Conservation (phyloP, 768 basidiomycete genomes). For the Clitopilus passeckerianus region DNA sequence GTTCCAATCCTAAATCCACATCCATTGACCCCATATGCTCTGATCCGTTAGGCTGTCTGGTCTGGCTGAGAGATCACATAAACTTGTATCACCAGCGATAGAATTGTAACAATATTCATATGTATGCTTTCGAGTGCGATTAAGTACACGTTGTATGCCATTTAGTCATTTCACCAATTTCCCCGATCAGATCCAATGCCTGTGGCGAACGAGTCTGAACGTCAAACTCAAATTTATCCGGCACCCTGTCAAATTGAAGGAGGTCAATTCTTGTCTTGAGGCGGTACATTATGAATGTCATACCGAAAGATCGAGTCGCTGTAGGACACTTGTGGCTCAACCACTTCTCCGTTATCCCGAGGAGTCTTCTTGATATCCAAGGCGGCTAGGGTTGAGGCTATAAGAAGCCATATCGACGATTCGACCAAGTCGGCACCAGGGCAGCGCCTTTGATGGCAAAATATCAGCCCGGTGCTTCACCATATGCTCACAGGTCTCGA, state of each 20-base stretch:
- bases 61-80: not conserved
- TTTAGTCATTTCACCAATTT: constrained; percentile 11
- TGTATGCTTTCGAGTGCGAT: not conserved
- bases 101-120: not conserved
- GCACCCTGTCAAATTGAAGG: constrained; percentile 29
- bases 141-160: not conserved
- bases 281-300: not conserved
- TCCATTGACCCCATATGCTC: not conserved
- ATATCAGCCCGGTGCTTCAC: not conserved
- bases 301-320: constrained; percentile 2
- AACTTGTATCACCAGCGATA: too few relatives aligned
- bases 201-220: constrained; percentile 46
- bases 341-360: constrained; percentile 1
- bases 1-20: not conserved
- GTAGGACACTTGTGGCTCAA: constrained; percentile 5
- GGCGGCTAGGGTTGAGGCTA: constrained; percentile 5
- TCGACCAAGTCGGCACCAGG: constrained; percentile 9
- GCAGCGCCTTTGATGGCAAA: constrained; percentile 1
- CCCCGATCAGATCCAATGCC: constrained; percentile 32
- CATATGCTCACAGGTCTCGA: not conserved
- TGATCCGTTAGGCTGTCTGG: constrained; percentile 5
- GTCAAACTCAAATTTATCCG: constrained; percentile 41
- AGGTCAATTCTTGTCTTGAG: not conserved
- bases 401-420: constrained; percentile 8
- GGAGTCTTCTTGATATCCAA: constrained; percentile 7